Evolutionary conservation across 495 filamentous ascomycete genomes (phyloP).

Genomic region (Aspergillus sparsus): DNA sequence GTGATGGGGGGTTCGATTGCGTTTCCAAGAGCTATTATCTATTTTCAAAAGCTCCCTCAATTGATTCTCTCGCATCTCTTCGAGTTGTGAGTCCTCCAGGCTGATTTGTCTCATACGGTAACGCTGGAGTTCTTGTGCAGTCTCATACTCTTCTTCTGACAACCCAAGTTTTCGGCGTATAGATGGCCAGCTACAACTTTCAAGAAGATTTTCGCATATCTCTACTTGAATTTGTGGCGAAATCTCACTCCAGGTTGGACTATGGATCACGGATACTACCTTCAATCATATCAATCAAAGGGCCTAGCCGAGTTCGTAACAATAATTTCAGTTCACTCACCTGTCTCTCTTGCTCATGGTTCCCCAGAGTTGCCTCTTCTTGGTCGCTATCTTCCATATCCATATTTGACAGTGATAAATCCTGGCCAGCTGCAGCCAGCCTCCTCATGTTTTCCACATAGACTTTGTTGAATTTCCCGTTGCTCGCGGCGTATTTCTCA

Average conservation of each 20-base stretch:
- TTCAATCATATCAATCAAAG: background rate
- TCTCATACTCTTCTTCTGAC: conserved; percentile 21
- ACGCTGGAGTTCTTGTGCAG: conserved; percentile 19
- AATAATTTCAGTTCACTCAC: background rate
- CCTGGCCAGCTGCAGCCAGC: conserved; percentile 22
- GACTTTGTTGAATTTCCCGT: conserved; percentile 37
- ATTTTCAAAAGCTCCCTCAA: conserved; percentile 28
- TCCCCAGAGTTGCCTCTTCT: conserved; percentile 17
- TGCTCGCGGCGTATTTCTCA: conserved; percentile 37
- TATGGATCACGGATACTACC: background rate
- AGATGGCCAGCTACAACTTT: conserved; percentile 20
- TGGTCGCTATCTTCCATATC: conserved; percentile 31
- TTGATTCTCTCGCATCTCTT: conserved; percentile 37
- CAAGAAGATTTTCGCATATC: conserved; percentile 37
- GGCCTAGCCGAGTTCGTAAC: too few species aligned
- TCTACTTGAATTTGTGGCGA: conserved; percentile 36
- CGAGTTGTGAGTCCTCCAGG: conserved; percentile 31
- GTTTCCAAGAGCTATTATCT: conserved; percentile 32
- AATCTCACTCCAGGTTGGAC: conserved; percentile 36
- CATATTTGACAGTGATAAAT: conserved; percentile 5
- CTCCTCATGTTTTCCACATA: conserved; percentile 40
- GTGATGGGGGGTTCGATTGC: conserved; percentile 22
- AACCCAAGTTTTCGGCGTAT: conserved; percentile 32
- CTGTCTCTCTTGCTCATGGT: conserved; percentile 14
- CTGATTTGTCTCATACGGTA: conserved; percentile 30